Evolutionary conservation across 1,284 basidiomycete genomes (phyloP), one percentile per base, ranked within the genome.

Genomic region (Leccinum pachyderme): DNA sequence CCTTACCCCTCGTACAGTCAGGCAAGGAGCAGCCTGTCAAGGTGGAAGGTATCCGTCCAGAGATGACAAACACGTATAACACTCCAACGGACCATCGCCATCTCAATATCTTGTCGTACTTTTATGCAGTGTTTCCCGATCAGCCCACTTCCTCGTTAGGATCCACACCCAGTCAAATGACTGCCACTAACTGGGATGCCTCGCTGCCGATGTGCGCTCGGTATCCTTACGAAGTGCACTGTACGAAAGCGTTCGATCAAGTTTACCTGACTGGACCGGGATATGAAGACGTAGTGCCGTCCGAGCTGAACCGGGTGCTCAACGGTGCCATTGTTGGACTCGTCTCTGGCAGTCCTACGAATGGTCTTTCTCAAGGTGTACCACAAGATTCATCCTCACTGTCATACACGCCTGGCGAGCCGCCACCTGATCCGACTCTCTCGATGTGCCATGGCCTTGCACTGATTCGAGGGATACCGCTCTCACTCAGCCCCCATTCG

Each of bases 241-340:
- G 78, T 59, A 66, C 68, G 0, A 62, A 69, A 8, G 81, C 83
- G 0, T 73, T 95, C 43, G 81, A 87, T 55, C 75, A 73, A 18
- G 74, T 94, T 24, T 71, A 86, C 46, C 73, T 95, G 31, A 73
- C 78, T 0, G 91, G 91, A 7, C 76, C 87, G 12, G 90, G 89
- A 3, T 75, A 77, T 12, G 90, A 94, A 61, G 91, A 93, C 57
- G 83, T 93, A 49, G 77, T 84, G 0, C 76, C 75, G 3, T 74
- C 77, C 7, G 92, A 94, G 69, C 71, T 91, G 27, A 72, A 73
- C 1, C 74, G 82, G 4, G 92, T 92, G 1, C 74, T 98, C 45
- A 93, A 94, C 60, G 89, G 90, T 0, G 83, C 87, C 1, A 63
- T 98, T 24, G 91, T 97, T 7, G 94, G 81, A 0, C 78, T 96